Evolutionary conservation across 352 stramenopile species (phyloP).

Genomic region (Globisporangium iwayamae): DNA sequence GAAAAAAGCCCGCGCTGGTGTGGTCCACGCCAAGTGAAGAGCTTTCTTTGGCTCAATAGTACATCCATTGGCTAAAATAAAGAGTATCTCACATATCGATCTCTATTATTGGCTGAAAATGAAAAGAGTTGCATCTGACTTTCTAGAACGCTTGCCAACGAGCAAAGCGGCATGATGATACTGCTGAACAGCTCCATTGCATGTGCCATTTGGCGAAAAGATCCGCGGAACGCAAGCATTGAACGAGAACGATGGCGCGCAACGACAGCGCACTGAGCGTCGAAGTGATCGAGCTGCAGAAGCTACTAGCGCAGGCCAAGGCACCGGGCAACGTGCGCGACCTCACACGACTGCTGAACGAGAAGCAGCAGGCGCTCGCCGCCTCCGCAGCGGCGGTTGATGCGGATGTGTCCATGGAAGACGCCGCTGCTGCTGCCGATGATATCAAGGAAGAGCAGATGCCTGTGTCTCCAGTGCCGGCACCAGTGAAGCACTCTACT

Average conservation of each 20-base stretch:
- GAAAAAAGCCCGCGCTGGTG: slow-evolving; percentile 9
- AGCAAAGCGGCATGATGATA: not conserved
- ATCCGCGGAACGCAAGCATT: not conserved
- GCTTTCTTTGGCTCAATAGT: not conserved
- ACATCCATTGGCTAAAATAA: not conserved
- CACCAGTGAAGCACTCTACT: slow-evolving; percentile 25
- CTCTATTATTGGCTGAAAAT: not conserved
- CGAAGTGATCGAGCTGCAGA: slow-evolving; percentile 69
- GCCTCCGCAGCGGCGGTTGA: not conserved
- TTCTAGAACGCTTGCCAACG: not conserved
- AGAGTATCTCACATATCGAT: not conserved
- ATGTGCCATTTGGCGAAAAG: not conserved
- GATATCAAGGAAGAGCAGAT: slow-evolving; percentile 20
- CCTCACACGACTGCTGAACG: slow-evolving; percentile 48
- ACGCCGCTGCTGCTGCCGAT: slow-evolving; percentile 4
- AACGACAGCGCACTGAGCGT: slow-evolving; percentile 26
- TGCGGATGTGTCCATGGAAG: slow-evolving; percentile 5
- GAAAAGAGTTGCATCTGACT: not conserved
- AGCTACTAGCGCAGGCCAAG: slow-evolving; percentile 51
- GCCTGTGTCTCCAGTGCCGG: slow-evolving; percentile 14
- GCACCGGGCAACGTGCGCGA: slow-evolving; percentile 59
- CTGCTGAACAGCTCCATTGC: too few species aligned
- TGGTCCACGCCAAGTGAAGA: slow-evolving; percentile 3
- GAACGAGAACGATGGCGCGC: slow-evolving; percentile 20
- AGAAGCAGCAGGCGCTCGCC: slow-evolving; percentile 54